These are phyloP conservation scores for Leccinellum luteum DNA, from an alignment of 768 basidiomycete species.

Conservation along the genomic window DNA sequence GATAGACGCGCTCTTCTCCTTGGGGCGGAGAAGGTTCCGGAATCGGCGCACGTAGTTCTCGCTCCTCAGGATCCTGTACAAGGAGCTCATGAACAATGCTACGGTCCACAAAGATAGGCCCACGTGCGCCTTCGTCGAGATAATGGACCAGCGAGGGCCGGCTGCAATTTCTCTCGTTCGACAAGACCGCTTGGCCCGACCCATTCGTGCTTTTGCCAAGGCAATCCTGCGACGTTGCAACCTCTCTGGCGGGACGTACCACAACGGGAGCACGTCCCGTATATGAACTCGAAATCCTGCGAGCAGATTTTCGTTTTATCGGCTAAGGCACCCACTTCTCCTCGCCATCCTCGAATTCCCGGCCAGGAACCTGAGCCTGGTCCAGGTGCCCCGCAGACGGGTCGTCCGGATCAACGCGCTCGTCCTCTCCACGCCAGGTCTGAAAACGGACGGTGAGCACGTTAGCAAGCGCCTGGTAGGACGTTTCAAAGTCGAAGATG, in stretches of 20 bases:
- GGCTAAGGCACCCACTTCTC: constrained; percentile 23
- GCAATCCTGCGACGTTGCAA: neutral
- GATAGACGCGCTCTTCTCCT: constrained; percentile 14
- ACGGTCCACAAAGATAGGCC: constrained; percentile 16
- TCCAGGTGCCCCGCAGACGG: neutral
- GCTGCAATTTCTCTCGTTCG: neutral
- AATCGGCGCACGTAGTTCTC: constrained; percentile 2
- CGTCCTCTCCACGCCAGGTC: neutral
- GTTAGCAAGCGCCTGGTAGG: constrained; percentile 14
- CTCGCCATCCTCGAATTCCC: constrained; percentile 13
- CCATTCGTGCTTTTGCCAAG: neutral
- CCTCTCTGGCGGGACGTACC: neutral
- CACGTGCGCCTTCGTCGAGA: constrained; percentile 16
- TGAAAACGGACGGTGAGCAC: neutral
- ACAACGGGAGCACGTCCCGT: neutral
- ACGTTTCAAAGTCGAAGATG: constrained; percentile 7
- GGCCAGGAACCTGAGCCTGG: neutral
- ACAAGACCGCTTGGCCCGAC: constrained; percentile 5
- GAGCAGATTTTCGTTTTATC: neutral
- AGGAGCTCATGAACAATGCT: neutral
- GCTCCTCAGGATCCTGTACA: constrained; percentile 2
- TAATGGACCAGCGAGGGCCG: constrained; percentile 11
- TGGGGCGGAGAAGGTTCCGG: constrained; percentile 6
- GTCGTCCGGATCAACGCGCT: constrained; percentile 5
- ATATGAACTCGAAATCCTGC: neutral